Evolutionary conservation across 345 rosid genomes (phyloP), one percentile per base, ranked within the genome.

Genomic region (Citrus maxima): DNA sequence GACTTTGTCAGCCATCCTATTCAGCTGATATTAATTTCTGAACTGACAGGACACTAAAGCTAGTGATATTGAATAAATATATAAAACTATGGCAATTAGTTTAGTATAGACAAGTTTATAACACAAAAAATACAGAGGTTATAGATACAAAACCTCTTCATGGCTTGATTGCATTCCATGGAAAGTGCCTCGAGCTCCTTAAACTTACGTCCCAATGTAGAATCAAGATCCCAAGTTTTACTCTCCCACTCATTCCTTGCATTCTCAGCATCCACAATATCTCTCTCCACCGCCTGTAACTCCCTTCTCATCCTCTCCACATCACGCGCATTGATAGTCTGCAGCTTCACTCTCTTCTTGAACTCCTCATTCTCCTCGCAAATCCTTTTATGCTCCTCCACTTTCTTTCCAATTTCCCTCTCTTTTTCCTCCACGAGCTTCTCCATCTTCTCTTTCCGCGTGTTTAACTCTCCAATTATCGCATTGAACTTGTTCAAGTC

Each of bases 301-400:
- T 96, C 98, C 83, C 93, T 93, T 88, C 84, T 93, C 98, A 96
- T 96, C 89, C 98, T 92, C 86, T 96, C 97, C 1, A 83, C 90
- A 78, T 94, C 99, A 80, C 97, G 84, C 1, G 89, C 79, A 73
- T 92, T 96, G 56, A 94, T 81, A 25, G 87, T 85, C 91, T 93
- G 99, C 84, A 84, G 80, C 66, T 89, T 93, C 74, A 94, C 91
- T 46, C 76, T 86, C 85, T 85, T 91, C 89, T 82, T 89, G 82
- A 96, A 75, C 82, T 88, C 98, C 69, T 90, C 88, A 67, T 94
- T 96, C 86, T 96, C 97, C 75, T 79, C 85, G 1, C 83, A 82
- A 46, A 88, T 88, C 84, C 80, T 81, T 77, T 79, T 84, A 73
- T 64, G 86, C 86, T 93, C 97, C 85, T 86, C 97, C 59, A 83